These are phyloP conservation scores for Flaveria floridana DNA, from an alignment of 140 eudicot species.

Conservation along the genomic window DNA sequence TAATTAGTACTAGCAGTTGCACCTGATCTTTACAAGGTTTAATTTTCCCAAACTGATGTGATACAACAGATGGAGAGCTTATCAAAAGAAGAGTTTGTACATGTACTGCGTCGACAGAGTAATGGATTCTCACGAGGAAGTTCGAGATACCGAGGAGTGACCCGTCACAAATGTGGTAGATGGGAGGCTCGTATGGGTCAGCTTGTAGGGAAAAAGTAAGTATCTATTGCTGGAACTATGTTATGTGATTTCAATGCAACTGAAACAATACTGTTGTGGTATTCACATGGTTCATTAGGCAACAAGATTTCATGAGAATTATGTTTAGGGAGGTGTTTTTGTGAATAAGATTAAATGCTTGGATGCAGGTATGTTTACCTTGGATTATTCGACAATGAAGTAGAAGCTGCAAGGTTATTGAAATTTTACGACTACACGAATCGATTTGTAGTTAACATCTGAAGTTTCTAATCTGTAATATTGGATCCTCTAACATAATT, in stretches of 20 bases:
- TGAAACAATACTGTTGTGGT: conserved; percentile 18
- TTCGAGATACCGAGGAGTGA: conserved; percentile 81
- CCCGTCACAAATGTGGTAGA: conserved; percentile 74
- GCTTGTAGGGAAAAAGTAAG: conserved; percentile 74
- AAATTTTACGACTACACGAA: conserved; percentile 30
- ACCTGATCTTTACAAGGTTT: conserved; percentile 13
- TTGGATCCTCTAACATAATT: conserved; percentile 24
- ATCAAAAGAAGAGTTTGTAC: conserved; percentile 83
- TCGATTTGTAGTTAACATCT: conserved; percentile 18
- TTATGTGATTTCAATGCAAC: conserved; percentile 22
- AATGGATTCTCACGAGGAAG: conserved; percentile 75
- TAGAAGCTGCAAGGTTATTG: conserved; percentile 87
- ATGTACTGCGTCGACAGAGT: conserved; percentile 73
- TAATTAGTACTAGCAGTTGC: conserved; percentile 15
- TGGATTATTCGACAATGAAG: conserved; percentile 73
- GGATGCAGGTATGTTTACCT: conserved; percentile 84
- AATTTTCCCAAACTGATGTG: conserved; percentile 20
- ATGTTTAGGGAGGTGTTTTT: conserved; percentile 39
- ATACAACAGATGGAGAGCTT: conserved; percentile 54
- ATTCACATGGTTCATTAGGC: background rate
- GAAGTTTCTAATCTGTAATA: conserved; percentile 20
- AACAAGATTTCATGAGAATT: conserved; percentile 30
- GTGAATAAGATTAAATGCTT: conserved; percentile 49
- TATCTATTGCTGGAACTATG: conserved; percentile 21
- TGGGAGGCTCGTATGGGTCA: conserved; percentile 98